These are phyloP conservation scores for Aspergillus carlsbadensis DNA, from an alignment of 495 filamentous ascomycete species.

Conservation along the genomic window DNA sequence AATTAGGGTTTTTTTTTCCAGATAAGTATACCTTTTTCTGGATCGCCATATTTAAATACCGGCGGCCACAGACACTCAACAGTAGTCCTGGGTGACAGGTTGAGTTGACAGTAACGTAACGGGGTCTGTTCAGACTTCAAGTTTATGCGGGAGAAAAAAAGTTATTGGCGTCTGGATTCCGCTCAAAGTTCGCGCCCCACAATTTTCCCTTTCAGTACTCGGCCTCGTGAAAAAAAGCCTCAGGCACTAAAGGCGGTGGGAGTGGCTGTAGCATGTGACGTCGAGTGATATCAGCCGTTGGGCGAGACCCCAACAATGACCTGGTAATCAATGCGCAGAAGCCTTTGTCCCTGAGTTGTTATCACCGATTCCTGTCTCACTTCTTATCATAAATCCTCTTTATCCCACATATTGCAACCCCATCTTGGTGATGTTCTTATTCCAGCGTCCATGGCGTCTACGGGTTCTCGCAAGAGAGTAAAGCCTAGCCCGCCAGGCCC, in stretches of 20 bases:
- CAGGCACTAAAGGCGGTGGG: constrained; percentile 13
- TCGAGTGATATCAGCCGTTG: constrained; percentile 31
- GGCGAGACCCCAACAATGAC: background rate
- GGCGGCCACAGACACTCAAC: constrained; percentile 26
- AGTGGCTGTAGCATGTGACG: background rate
- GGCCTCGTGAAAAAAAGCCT: constrained; percentile 15
- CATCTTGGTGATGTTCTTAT: constrained; percentile 31
- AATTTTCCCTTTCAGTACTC: constrained; percentile 11
- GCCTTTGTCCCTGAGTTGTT: constrained; percentile 6
- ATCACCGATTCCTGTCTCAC: background rate
- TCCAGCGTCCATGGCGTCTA: constrained; percentile 38
- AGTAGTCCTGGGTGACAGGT: constrained; percentile 21
- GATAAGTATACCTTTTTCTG: constrained; percentile 76
- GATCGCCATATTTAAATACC: constrained; percentile 70
- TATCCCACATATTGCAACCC: constrained; percentile 4
- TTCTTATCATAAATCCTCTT: background rate
- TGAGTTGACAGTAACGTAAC: constrained; percentile 6
- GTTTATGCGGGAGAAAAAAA: constrained; percentile 19
- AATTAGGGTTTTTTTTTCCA: background rate
- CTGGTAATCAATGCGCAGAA: background rate
- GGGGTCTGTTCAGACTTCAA: constrained; percentile 1
- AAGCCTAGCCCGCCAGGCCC: constrained; percentile 55
- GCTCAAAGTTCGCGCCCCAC: constrained; percentile 9
- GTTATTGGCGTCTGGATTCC: constrained; percentile 18
- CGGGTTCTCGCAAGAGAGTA: constrained; percentile 64